These are phyloP conservation scores for Fraxinus velutina DNA, from an alignment of 305 asterid species.

Conservation along the genomic window DNA sequence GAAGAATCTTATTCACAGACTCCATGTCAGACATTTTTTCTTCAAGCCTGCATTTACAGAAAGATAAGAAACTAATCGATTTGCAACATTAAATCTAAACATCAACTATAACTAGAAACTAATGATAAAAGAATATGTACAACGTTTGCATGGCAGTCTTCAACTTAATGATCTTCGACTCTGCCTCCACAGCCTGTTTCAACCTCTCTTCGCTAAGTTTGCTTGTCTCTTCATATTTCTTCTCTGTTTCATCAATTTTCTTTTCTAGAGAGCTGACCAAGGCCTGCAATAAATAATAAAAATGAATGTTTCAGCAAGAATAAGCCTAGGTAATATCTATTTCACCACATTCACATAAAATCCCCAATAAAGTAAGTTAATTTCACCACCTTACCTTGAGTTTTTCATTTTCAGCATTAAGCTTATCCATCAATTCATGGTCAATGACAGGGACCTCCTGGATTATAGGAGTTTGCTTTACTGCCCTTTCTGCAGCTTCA, in stretches of 20 bases:
- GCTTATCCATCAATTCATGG: slow-evolving; percentile 40
- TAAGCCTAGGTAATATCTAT: background rate
- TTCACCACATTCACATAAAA: slow-evolving; percentile 5
- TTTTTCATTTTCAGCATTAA: slow-evolving; percentile 46
- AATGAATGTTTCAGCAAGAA: slow-evolving; percentile 15
- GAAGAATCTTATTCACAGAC: slow-evolving; percentile 84
- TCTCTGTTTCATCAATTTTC: slow-evolving; percentile 85
- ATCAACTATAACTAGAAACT: slow-evolving; percentile 3
- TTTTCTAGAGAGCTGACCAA: slow-evolving; percentile 79
- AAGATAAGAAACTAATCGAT: background rate
- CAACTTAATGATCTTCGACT: slow-evolving; percentile 77
- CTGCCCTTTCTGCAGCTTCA: slow-evolving; percentile 48
- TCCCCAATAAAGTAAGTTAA: slow-evolving; percentile 8
- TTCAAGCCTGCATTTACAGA: slow-evolving; percentile 56
- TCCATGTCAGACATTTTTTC: slow-evolving; percentile 89
- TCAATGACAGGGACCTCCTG: slow-evolving; percentile 54
- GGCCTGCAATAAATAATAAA: slow-evolving; percentile 41
- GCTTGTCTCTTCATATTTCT: slow-evolving; percentile 81
- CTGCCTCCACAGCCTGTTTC: slow-evolving; percentile 90
- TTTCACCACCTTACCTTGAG: slow-evolving; percentile 37
- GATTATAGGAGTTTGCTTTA: slow-evolving; percentile 39
- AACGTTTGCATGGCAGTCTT: slow-evolving; percentile 81
- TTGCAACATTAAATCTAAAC: background rate
- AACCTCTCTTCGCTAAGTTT: slow-evolving; percentile 90
- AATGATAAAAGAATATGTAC: background rate